Evolutionary conservation across 129 eudicot species (phyloP).

Genomic region (Dittrichia graveolens): DNA sequence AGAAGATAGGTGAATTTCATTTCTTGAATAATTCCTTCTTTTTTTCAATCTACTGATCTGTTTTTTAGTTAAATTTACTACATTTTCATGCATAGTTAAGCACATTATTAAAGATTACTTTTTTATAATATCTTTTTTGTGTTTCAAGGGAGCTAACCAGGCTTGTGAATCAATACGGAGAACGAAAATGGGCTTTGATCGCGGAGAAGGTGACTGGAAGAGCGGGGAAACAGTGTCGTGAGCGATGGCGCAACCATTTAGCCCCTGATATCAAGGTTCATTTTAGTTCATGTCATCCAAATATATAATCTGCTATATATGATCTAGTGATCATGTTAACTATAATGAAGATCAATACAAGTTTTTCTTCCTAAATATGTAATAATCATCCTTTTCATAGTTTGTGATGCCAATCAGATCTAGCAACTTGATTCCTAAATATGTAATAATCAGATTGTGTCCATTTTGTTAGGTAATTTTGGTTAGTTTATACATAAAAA

Average conservation of each 20-base stretch:
- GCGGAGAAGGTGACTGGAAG: conserved; percentile 57
- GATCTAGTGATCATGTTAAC: neutral
- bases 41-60: neutral
- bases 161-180: conserved; percentile 58
- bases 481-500: neutral
- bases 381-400: too few species aligned
- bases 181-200: conserved; percentile 61
- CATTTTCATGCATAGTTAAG: conserved; percentile 4
- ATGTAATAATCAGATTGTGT: too few species aligned
- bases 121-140: neutral
- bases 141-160: conserved; percentile 41
- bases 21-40: neutral
- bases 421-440: too few species aligned
- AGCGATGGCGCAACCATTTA: conserved; percentile 76
- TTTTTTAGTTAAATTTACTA: neutral
- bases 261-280: conserved; percentile 71
- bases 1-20: conserved; percentile 55
- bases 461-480: conserved; percentile 17
- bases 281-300: neutral
- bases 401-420: too few species aligned
- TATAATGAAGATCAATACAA: too few species aligned
- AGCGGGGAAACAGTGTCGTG: conserved; percentile 79
- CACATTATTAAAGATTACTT: neutral
- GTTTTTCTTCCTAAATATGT: too few species aligned
- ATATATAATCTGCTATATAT: neutral